Percentiles rank a stretch among this genome's conserved stretches.
phyloP scores from a whole-genome alignment of 805 yeast species.

The Yamadazyma laniorum region DNA sequence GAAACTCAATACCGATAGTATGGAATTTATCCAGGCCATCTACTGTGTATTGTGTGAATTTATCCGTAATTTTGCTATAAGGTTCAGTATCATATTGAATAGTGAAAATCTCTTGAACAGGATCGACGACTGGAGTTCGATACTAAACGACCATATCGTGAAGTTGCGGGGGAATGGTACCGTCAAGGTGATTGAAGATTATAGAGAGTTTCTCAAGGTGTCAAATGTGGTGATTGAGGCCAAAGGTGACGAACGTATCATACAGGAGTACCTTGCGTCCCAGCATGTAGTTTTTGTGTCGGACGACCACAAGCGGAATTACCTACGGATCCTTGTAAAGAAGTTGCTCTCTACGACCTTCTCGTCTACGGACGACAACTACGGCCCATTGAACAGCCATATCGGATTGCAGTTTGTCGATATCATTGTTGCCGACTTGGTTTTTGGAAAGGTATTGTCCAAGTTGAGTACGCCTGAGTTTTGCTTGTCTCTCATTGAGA shows the following conservation, averaged over 20 bases:
- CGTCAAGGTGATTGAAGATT: constrained; percentile 16
- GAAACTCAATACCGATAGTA: constrained; percentile 32
- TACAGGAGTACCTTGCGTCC: constrained; percentile 14
- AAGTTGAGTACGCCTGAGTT: constrained; percentile 27
- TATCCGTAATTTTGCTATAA: constrained; percentile 15
- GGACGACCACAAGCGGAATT: constrained; percentile 12
- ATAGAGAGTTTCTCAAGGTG: neutral
- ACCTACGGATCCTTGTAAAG: constrained; percentile 23
- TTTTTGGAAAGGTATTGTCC: constrained; percentile 22
- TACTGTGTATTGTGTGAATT: constrained; percentile 25
- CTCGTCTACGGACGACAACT: constrained; percentile 4
- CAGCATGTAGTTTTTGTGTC: constrained; percentile 22
- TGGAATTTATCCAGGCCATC: constrained; percentile 26
- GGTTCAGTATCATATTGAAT: constrained; percentile 9
- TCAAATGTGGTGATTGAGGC: constrained; percentile 8
- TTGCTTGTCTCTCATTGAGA: constrained; percentile 17
- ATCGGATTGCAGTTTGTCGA: constrained; percentile 23
- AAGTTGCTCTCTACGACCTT: constrained; percentile 21
- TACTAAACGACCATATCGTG: constrained; percentile 23
- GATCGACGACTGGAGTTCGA: constrained; percentile 23
- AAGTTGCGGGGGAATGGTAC: constrained; percentile 14
- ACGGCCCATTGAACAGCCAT: constrained; percentile 20
- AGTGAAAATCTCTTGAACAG: constrained; percentile 16
- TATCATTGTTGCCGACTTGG: constrained; percentile 29
- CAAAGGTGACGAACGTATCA: constrained; percentile 8